Evolutionary conservation across 352 stramenopile species (phyloP).

Genomic region (Globisporangium canariense): DNA sequence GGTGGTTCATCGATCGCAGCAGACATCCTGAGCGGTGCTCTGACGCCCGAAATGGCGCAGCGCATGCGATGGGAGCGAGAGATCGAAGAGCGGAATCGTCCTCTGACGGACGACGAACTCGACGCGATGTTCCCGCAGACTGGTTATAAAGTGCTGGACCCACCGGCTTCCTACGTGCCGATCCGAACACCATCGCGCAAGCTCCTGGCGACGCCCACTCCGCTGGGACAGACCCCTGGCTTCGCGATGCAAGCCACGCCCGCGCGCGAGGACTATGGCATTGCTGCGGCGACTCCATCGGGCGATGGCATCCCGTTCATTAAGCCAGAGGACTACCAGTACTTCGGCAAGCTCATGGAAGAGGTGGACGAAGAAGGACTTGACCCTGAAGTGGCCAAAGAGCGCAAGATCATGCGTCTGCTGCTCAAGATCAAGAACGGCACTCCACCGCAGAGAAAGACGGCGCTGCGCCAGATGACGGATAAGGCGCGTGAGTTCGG

Average conservation of each 20-base stretch:
- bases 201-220: slow-evolving; percentile 94
- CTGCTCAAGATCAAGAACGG: slow-evolving; percentile 99
- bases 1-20: slow-evolving; percentile 51
- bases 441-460: slow-evolving; percentile 96
- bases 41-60: slow-evolving; percentile 91
- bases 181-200: slow-evolving; percentile 94
- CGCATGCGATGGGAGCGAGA: slow-evolving; percentile 94
- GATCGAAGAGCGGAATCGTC: slow-evolving; percentile 96
- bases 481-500: slow-evolving; percentile 97
- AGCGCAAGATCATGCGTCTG: slow-evolving; percentile 97
- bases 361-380: slow-evolving; percentile 84
- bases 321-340: slow-evolving; percentile 98
- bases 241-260: slow-evolving; percentile 87
- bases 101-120: slow-evolving; percentile 95
- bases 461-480: slow-evolving; percentile 95
- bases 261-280: slow-evolving; percentile 73
- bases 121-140: slow-evolving; percentile 95
- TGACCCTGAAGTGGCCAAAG: slow-evolving; percentile 92
- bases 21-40: slow-evolving; percentile 57
- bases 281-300: slow-evolving; percentile 61
- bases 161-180: slow-evolving; percentile 94
- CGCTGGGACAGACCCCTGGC: slow-evolving; percentile 90
- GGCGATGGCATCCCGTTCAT: slow-evolving; percentile 95
- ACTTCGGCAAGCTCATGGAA: slow-evolving; percentile 96
- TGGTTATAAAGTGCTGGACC: slow-evolving; percentile 95